Evolutionary conservation across 306 rosid genomes (phyloP).

Genomic region (Rubus idaeus): DNA sequence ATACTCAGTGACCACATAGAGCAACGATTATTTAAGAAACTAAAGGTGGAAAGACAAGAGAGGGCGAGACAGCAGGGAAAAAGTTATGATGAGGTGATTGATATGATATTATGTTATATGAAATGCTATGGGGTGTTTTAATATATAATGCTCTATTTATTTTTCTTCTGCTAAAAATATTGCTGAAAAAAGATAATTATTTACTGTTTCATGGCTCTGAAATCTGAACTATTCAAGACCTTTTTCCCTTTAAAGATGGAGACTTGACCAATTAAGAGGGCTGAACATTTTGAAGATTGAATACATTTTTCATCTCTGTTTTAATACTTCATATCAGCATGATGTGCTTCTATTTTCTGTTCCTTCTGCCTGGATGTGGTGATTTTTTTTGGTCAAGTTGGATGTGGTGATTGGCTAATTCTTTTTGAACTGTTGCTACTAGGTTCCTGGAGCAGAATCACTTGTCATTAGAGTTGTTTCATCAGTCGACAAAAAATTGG

Average conservation of each 20-base stretch:
- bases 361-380: not conserved
- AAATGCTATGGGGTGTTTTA: not conserved
- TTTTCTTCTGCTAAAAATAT: not conserved
- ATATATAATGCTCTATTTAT: not conserved
- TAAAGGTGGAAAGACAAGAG: conserved; percentile 75
- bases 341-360: not conserved
- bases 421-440: conserved; percentile 32
- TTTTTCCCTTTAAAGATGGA: not conserved
- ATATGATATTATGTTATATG: not conserved
- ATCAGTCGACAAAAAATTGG: conserved; percentile 93
- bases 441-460: conserved; percentile 91
- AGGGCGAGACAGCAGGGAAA: conserved; percentile 91
- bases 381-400: not conserved
- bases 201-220: not conserved
- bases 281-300: not conserved
- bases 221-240: not conserved
- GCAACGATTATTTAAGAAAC: conserved; percentile 61
- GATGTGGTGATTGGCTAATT: conserved; percentile 12
- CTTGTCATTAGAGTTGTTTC: conserved; percentile 96
- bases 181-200: not conserved
- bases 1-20: conserved; percentile 90
- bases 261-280: not conserved
- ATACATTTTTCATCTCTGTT: not conserved
- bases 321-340: not conserved
- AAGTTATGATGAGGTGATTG: conserved; percentile 81